phyloP scores from a whole-genome alignment of 1,139 yeast genomes.

The Zhuliangozyma parablackwelliae region DNA sequence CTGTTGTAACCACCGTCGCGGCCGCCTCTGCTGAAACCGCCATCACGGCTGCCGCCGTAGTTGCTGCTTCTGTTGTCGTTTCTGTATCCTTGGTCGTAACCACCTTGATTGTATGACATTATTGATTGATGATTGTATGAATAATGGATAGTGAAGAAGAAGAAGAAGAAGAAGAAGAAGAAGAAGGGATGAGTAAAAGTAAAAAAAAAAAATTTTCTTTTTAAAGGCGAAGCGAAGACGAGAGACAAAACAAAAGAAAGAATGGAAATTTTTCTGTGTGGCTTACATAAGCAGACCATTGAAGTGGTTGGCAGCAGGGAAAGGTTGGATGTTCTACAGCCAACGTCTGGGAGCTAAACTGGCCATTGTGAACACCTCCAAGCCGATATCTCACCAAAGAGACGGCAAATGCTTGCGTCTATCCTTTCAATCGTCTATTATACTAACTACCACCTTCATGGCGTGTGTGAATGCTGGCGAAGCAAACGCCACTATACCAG shows the following conservation, averaged over 20 bases:
- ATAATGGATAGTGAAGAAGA: neutral
- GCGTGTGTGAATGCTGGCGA: neutral
- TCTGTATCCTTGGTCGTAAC: conserved; percentile 14
- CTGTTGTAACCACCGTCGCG: conserved; percentile 6
- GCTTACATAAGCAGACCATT: neutral
- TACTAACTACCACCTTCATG: no score
- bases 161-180: conserved; percentile 1
- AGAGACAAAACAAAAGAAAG: neutral
- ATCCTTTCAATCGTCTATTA: no score
- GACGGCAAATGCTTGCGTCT: no score
- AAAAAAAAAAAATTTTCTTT: conserved; percentile 2
- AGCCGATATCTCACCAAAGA: no score
- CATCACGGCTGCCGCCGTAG: conserved; percentile 8
- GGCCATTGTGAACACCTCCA: no score
- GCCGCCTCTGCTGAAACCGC: conserved; percentile 16
- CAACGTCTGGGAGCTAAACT: no score
- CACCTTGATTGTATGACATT: conserved; percentile 1
- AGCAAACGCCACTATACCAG: neutral
- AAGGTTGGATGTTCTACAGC: no score
- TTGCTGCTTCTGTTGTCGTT: conserved; percentile 17
- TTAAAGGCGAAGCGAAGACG: neutral
- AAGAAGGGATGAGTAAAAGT: neutral
- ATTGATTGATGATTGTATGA: neutral
- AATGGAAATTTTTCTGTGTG: neutral
- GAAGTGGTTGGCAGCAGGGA: no score